Base-by-base conservation (phyloP, 345 rosid species). In the Schrenkiella parvula region DNA sequence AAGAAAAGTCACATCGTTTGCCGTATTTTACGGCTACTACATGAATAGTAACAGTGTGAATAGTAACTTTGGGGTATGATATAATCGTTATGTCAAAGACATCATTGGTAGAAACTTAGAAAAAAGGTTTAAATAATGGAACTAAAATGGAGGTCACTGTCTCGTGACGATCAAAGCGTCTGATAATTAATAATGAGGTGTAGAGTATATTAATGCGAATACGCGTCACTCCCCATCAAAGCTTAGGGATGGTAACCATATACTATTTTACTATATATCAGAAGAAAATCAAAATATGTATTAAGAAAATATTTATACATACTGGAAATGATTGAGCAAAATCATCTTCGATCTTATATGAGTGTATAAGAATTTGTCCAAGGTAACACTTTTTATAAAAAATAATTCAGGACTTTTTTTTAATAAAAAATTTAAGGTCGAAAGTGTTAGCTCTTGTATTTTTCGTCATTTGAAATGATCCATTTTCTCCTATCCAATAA, bases 131-230 rank as follows among this genome's bases (percentile, higher is more conserved):
- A 50, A 66, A 57, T 43, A 32, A 34, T 29, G 63, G 44, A 31
- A 26, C 37, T 46, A 26, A 73, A 74, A 58, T 60, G 69, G 79
- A 68, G 31, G 68, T 75, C 74, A 32, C 25, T 41, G n/a, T 68
- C 74, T 68, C 57, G 52, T 75, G 74, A 75, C 74, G 74, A 51
- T 28, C 63, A 52, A 68, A 68, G 69, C 74, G 64, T 67, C 44
- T 68, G 69, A 43, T 68, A 35, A 43, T 60, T 17, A 34, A 32
- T 61, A 42, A 68, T 52, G 58, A 74, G 55, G 62, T 54, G 56
- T 68, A 51, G 9, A 68, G 64, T 68, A 52, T 41, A 60, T 1
- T 39, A 59, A 68, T 75, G 69, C 57, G 42, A 60, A 61, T 37
- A 46, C 21, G 50, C 68, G 73, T 67, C 78, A 74, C 62, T 7